Base-by-base conservation (phyloP, 2,329 filamentous ascomycete species). In the Westerdykella ornata region DNA sequence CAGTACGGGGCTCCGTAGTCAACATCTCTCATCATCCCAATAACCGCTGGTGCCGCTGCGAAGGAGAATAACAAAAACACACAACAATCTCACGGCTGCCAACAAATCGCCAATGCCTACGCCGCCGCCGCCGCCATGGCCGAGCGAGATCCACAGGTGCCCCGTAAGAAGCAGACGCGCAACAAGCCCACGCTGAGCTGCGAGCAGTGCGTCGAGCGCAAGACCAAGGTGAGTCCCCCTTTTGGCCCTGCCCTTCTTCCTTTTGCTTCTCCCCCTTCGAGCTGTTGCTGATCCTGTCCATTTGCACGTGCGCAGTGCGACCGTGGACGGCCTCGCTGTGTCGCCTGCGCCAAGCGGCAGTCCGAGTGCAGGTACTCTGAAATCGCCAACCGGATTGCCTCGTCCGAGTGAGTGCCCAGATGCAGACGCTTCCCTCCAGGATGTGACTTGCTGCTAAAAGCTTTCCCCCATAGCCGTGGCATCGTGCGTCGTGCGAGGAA, bases 161-260 rank as follows among this genome's bases (percentile, higher is more conserved):
- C 69, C 9, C 75, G 69, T 63, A 85, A 85, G 70, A 87, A 84
- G 68, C 85, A 89, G 68, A 88, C 85, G 70, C 78, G 85, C 36
- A 90, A 90, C 67, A 90, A 90, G 64, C 85, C 85, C 3, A 89
- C 85, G 1, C 61, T 89, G 47, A 87, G 82, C 37, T 89, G 85
- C 56, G 77, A 81, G 47, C 84, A 88, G 61, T 90, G 85, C 58
- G 85, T 89, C 16, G 84, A 88, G 67, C 74, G 85, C 52, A 89
- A 89, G 68, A 89, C 85, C 17, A 89, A 87, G 74, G 83, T 83
- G 61, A 51, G 75, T 41, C 22, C 31, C 16, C 32, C 14, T n/a
- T 11, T 7, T 17, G 9, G 8, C 14, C 22, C 33, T 35, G 13
- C 12, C 34, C 16, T 7, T 8, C 9, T 7, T 34, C 9, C 30